Base-by-base conservation (phyloP, 163 green algal species). In the Chloromonas sp. region DNA sequence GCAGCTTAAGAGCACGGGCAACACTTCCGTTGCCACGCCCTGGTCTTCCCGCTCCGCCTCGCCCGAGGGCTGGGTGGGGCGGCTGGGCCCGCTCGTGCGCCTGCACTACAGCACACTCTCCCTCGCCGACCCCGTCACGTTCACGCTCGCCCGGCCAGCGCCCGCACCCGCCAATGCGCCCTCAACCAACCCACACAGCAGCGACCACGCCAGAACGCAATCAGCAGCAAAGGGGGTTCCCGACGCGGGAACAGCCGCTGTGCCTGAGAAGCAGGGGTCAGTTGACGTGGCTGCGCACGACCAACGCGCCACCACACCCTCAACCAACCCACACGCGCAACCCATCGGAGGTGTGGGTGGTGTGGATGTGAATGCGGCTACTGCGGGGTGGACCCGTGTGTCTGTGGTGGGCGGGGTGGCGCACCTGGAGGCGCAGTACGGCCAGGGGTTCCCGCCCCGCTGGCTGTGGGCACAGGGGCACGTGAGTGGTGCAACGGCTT, bases 401-500 rank as follows among this genome's bases (percentile, higher is more conserved):
- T 2, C 5, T 11, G 13, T 59, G 71, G 13, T 36, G 71, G 13
- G 58, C 13, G 71, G 71, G 71, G 71, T 79, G 71, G 71, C 71
- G 71, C 71, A 79, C 71, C 5, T 14, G 5, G 71, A 79, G 71
- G 71, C 71, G 71, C 71, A 79, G 71, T 79, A 36, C 5, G 71
- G 71, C 13, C 71, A 14, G 13, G 71, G 71, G 13, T 79, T 79
- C 71, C 71, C 71, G 2, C 13, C 13, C 13, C 5, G 71, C 5
- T 79, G 71, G 71, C 71, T 79, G 71, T 79, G 71, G 71, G 71
- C 71, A 59, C 71, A 79, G 71, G 71, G 71, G 58, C 71, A 79
- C 14, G 71, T 79, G 71, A 14, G 13, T 2, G 14, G 71, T 79
- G 71, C 13, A 5, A 74, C 5, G 66, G 66, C 36, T 36, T 36